Base-by-base conservation (phyloP, 768 basidiomycete species). In the Lactarius sanguifluus region DNA sequence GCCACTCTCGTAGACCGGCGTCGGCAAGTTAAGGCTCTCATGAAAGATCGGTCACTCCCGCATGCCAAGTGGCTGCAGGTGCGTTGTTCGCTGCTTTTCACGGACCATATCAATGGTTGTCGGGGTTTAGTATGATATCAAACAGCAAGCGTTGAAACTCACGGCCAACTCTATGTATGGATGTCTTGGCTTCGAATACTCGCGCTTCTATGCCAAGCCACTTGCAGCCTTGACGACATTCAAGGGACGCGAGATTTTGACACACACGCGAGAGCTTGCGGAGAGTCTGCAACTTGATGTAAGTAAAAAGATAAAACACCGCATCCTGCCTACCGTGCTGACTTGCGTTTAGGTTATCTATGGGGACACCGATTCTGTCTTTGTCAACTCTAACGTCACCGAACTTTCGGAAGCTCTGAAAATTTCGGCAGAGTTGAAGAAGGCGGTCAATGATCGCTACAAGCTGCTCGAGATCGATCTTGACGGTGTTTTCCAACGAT, bases 91-190 rank as follows among this genome's bases (percentile, higher is more conserved):
- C 55, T 23, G 23, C 18, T 30, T 45, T 23, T 36, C 6, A 45
- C 20, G n/a, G 50, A 32, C 58, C 66, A 1, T 20, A n/a, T 59
- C 32, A 40, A 71, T 64, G 1, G 63, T 38, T 45, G 10, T 54
- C 9, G 38, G 52, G 16, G 32, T 64, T 1, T 72, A 98, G 92
- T 98, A 90, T 73, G 95, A 99, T 72, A 97, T 98, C 79, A 95
- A 94, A 74, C 97, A 99, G 72, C 89, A 92, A 76, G 97, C 97
- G 1, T 81, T 98, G 59, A 98, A 98, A 79, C 86, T 98, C 40
- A 99, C 97, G 5, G 97, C 97, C 58, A 98, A 99, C 80, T 96
- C 93, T 82, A 99, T 98, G 97, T 99, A 99, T 76, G 97, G 97
- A 20, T 99, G 97, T 81, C 88, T 99, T 25, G 97, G 97, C 57